A percentile compares a stretch with the other conserved stretches of the same genome.
These are phyloP conservation scores for Haplographium delicatum DNA, from an alignment of 495 filamentous ascomycete genomes.

Conservation along the genomic window DNA sequence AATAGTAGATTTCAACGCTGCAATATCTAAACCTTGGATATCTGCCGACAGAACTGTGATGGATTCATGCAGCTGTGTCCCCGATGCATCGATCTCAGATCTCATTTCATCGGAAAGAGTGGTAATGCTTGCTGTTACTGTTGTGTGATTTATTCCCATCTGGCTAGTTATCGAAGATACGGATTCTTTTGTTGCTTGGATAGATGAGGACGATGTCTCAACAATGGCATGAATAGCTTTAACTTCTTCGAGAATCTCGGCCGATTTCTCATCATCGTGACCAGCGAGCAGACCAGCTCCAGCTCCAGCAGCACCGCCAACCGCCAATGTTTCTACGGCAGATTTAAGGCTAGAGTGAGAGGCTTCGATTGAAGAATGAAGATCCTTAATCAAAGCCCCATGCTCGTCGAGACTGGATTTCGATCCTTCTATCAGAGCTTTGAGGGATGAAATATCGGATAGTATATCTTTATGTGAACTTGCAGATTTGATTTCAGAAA, in stretches of 20 bases:
- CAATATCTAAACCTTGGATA: constrained; percentile 11
- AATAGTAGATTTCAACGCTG: constrained; percentile 1
- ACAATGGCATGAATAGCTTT: constrained; percentile 14
- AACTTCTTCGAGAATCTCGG: constrained; percentile 18
- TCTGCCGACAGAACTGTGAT: constrained; percentile 7
- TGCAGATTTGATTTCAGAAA: constrained; percentile 10
- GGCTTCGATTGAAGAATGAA: constrained; percentile 13
- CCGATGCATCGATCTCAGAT: constrained; percentile 20
- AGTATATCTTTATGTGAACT: constrained; percentile 17
- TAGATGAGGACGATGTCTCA: constrained; percentile 3
- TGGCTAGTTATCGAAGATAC: constrained; percentile 13
- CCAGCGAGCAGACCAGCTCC: neutral
- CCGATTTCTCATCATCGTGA: constrained; percentile 2
- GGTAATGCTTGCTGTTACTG: constrained; percentile 17
- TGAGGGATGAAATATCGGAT: constrained; percentile 14
- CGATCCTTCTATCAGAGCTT: constrained; percentile 14
- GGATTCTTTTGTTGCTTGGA: constrained; percentile 6
- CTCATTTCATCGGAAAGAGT: constrained; percentile 21
- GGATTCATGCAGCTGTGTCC: constrained; percentile 13
- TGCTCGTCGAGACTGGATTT: constrained; percentile 19
- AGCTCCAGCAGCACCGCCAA: constrained; percentile 17
- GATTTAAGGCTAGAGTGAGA: constrained; percentile 10
- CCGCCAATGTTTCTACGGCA: constrained; percentile 8
- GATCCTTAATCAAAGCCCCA: constrained; percentile 13
- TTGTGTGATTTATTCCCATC: constrained; percentile 21